Evolutionary conservation across 1,284 basidiomycete genomes (phyloP), one percentile per base, ranked within the genome.

Genomic region (Ceratobasidium sp.): DNA sequence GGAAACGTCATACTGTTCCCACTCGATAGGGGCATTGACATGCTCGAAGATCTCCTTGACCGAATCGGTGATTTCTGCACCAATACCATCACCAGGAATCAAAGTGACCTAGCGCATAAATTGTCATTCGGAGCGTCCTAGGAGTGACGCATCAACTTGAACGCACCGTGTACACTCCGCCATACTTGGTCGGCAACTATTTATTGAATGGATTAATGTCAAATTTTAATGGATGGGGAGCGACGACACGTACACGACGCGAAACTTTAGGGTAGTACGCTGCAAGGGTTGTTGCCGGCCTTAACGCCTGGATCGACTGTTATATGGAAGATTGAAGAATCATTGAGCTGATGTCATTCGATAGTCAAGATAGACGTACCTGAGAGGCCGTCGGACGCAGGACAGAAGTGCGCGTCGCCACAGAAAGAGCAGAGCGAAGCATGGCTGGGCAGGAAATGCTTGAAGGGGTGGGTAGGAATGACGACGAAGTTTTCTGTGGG

Each of bases 1-100:
- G 22, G 95, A 93, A 73, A 99, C 98, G 81, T 93, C 94, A 82
- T 98, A 97, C 86, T 99, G 97, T 84, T 99, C 98, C 98, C 98
- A 99, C 85, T 95, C 89, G 80, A 98, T 97, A 67, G 97, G 97
- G 33, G 96, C 96, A 50, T 48, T 41, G 36, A 41, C 36, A 41
- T 41, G 6, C 36, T 11, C 84, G 85, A 97, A 99, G 84, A 99
- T 99, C 78, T 91, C 86, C 86, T 98, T 98, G 81, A 99, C 92
- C 76, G 97, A 93, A 86, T 98, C 88, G 84, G 95, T 94, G 80
- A 99, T 99, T 87, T 99, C 98, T 63, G 97, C 96, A 64, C 98
- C 98, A 87, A 99, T 99, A 84, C 97, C 95, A 82, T 97, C 95
- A 82, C 95, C 95, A 54, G 95, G 93, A 82, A 97, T 95, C 77